A percentile compares a stretch with the other conserved stretches of the same genome.
phyloP scores from a whole-genome alignment of 768 basidiomycete genomes.

The Termitomyces sp. region DNA sequence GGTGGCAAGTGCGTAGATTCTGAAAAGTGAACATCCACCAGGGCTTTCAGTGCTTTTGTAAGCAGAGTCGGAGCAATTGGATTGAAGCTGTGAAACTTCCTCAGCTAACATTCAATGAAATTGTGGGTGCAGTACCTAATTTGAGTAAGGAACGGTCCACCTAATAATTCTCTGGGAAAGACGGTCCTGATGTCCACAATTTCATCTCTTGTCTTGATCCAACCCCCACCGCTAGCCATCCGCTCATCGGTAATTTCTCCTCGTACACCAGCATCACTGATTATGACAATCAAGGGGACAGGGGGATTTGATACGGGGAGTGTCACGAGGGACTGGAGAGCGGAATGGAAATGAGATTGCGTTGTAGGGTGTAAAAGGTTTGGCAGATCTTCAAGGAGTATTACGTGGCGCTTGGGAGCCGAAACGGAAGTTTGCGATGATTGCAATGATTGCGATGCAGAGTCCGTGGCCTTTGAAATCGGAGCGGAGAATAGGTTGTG shows the following conservation, averaged over 20 bases:
- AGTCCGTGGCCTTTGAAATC: background rate
- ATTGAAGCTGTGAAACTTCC: slow-evolving; percentile 61
- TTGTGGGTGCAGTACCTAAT: slow-evolving; percentile 46
- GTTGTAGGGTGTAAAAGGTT: slow-evolving; percentile 77
- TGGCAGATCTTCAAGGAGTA: slow-evolving; percentile 88
- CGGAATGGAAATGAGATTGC: slow-evolving; percentile 65
- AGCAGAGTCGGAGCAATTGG: slow-evolving; percentile 87
- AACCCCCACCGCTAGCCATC: slow-evolving; percentile 31
- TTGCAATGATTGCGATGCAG: slow-evolving; percentile 8
- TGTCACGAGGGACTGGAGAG: slow-evolving; percentile 51
- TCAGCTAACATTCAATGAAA: background rate
- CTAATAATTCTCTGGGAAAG: slow-evolving; percentile 60
- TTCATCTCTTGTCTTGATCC: slow-evolving; percentile 39
- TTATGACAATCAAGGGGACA: slow-evolving; percentile 72
- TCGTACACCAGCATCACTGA: slow-evolving; percentile 78
- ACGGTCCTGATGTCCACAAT: slow-evolving; percentile 67
- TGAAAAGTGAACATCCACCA: slow-evolving; percentile 46
- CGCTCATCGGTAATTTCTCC: slow-evolving; percentile 58
- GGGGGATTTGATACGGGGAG: slow-evolving; percentile 27
- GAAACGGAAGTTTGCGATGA: slow-evolving; percentile 7
- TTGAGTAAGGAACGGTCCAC: slow-evolving; percentile 72
- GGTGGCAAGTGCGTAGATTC: slow-evolving; percentile 30
- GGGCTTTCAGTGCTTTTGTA: slow-evolving; percentile 64
- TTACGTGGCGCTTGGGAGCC: slow-evolving; percentile 41
- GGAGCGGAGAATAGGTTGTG: slow-evolving; percentile 38